A percentile compares a stretch with the other conserved stretches of the same genome.
Conservation (phyloP, 345 rosid genomes). For the Linum tenue region DNA sequence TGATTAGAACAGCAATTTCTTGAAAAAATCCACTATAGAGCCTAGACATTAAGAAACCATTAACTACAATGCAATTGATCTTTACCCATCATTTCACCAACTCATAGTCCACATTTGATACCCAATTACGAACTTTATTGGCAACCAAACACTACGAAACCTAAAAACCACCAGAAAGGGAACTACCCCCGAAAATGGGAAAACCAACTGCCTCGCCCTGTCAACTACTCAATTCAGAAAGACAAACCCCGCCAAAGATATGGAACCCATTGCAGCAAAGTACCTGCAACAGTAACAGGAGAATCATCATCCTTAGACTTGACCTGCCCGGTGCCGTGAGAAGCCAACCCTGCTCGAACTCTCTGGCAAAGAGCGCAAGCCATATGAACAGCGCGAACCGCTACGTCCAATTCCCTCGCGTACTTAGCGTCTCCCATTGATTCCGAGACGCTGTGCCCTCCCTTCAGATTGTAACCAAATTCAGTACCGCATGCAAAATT, state of each 20-base stretch:
- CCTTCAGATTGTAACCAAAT: not conserved
- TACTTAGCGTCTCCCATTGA: slow-evolving; percentile 27
- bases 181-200: no score
- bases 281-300: slow-evolving; percentile 89
- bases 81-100: not conserved
- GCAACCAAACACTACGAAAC: no score
- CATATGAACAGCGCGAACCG: slow-evolving; percentile 70
- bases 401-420: slow-evolving; percentile 57
- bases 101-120: not conserved
- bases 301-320: slow-evolving; percentile 79
- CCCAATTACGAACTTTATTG: no score
- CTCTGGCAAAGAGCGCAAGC: slow-evolving; percentile 70
- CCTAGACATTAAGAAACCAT: not conserved
- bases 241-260: not conserved
- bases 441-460: not conserved
- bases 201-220: no score
- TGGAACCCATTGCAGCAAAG: not conserved
- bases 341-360: slow-evolving; percentile 52
- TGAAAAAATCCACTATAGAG: not conserved
- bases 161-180: no score
- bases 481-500: not conserved
- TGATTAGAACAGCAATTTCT: not conserved
- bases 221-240: no score
- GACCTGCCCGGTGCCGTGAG: slow-evolving; percentile 31
- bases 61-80: not conserved